A percentile compares a stretch with the other conserved stretches of the same genome.
phyloP scores from a whole-genome alignment of 805 yeast species.

The Kodamaea kaohsiungensis region DNA sequence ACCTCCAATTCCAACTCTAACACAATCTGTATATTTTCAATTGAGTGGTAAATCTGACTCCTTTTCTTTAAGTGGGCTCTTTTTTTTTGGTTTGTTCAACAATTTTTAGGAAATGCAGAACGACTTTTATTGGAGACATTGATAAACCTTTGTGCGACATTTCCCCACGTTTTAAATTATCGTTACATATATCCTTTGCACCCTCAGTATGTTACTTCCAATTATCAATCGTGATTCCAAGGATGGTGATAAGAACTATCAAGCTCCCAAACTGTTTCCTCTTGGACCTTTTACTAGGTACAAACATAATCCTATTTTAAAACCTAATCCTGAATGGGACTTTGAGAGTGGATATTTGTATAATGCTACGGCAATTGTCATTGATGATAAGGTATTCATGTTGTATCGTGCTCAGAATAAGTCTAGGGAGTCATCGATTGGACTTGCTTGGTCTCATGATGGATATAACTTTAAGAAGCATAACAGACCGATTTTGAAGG shows the following conservation, averaged over 20 bases:
- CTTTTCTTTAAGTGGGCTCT: not conserved
- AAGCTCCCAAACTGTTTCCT: constrained; percentile 38
- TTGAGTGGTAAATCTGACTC: not conserved
- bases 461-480: constrained; percentile 35
- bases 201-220: constrained; percentile 28
- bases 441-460: constrained; percentile 43
- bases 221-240: constrained; percentile 23
- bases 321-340: constrained; percentile 37
- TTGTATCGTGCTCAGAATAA: constrained; percentile 42
- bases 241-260: constrained; percentile 34
- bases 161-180: not conserved
- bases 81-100: constrained; percentile 1
- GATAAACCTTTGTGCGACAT: constrained; percentile 2
- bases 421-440: constrained; percentile 34
- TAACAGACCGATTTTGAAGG: constrained; percentile 31
- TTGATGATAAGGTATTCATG: constrained; percentile 36
- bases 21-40: not conserved
- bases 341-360: constrained; percentile 42
- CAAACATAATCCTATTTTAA: constrained; percentile 37
- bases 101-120: not conserved
- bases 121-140: not conserved
- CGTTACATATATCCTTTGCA: not conserved
- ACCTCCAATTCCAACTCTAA: not conserved
- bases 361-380: constrained; percentile 45
- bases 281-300: constrained; percentile 42